Base-by-base conservation (phyloP, 1,284 basidiomycete species). In the Sparassis latifolia region DNA sequence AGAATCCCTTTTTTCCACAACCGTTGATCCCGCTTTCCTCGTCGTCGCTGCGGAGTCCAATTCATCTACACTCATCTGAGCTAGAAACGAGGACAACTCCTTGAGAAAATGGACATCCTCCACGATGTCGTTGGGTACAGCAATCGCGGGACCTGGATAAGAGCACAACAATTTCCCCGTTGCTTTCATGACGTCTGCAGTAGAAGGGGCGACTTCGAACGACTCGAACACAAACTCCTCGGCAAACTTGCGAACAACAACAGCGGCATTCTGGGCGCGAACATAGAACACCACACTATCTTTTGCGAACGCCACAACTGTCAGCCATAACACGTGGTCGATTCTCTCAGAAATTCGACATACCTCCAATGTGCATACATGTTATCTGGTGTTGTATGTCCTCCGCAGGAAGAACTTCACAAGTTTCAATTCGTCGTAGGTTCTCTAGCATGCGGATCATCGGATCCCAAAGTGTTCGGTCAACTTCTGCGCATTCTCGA, bases 241-340 rank as follows among this genome's bases (percentile, higher is more conserved):
- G 2, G 44, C 12, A 10, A 50, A 39, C 44, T 63, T 64, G 33
- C 71, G 66, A 31, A 77, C 46, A 7, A 77, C 61, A 3, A 78
- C 47, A 20, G 63, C 72, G 2, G 76, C 71, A 49, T 78, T 78
- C 55, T 78, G 76, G 1, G 65, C 63, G 20, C 65, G 60, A 27
- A 77, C 64, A 10, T 68, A 59, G 33, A 75, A 55, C 2, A 61
- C 61, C 12, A 71, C 47, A 10, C 68, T 44, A 6, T 57, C 57
- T 20, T 20, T 20, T 59, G 68, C 35, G n/a, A 9, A 9, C n/a
- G 35, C 35, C 35, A 38, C n/a, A 7, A 9, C n/a, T n/a, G n/a
- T 7, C n/a, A 9, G n/a, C 35, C 7, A n/a, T 9, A 38, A 38
- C 35, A 38, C 35, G n/a, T 1, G n/a, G 7, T 7, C 9, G 35